These are phyloP conservation scores for Apiospora kogelbergensis DNA, from an alignment of 2,329 filamentous ascomycete species.

Conservation along the genomic window DNA sequence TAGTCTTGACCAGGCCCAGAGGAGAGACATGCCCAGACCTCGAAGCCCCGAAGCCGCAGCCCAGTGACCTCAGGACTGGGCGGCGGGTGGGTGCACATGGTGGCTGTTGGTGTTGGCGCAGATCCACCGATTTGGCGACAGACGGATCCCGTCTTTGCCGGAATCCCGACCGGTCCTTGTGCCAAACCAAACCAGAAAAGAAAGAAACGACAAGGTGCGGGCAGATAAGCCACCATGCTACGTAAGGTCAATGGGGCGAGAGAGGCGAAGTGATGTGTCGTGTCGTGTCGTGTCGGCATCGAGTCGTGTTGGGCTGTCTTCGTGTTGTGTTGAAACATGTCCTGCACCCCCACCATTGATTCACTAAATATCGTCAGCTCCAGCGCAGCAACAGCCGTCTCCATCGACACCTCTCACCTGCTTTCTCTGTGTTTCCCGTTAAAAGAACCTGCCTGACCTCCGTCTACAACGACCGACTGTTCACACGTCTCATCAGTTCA, in stretches of 20 bases:
- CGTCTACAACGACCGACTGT: too few relatives aligned
- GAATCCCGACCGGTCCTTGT: neutral
- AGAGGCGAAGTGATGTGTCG: neutral
- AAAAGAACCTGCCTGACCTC: neutral
- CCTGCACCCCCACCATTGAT: neutral
- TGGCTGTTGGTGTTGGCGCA: neutral
- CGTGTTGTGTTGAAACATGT: neutral
- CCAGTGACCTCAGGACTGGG: neutral
- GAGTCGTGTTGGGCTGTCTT: neutral
- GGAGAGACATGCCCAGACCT: neutral
- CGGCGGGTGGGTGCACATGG: neutral
- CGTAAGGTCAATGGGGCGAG: neutral
- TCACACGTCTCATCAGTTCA: neutral
- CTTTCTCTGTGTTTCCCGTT: neutral
- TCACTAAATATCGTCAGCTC: neutral
- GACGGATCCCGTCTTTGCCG: neutral
- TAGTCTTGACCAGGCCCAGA: neutral
- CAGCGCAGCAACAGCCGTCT: neutral
- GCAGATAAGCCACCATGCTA: conserved; percentile 1
- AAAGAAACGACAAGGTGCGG: too few relatives aligned
- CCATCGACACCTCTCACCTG: neutral
- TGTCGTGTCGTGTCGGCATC: neutral
- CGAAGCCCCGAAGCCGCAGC: neutral
- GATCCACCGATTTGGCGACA: neutral
- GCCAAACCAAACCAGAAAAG: too few relatives aligned